Evolutionary conservation across 192 early-diverging fungal species (phyloP), one percentile per base, ranked within the genome.

Genomic region (Gorgonomyces haynaldii): DNA sequence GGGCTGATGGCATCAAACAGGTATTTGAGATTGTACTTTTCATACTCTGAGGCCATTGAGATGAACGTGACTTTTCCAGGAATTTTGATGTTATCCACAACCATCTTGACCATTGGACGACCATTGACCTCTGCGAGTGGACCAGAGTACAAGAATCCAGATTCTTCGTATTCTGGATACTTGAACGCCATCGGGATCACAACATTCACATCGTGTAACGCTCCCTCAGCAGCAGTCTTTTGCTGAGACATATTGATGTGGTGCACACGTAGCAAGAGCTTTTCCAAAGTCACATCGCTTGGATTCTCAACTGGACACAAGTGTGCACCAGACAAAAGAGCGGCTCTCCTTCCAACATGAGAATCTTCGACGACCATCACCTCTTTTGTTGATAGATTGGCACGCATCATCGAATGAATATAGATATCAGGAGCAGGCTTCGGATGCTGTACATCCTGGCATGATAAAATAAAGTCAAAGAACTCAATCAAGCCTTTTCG

Each of bases 261-360:
- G 9, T 34, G 9, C 9, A 34, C n/a, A 9, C 32, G 8, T n/a
- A 34, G 8, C 32, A 34, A 34, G 9, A 34, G n/a, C 32, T 34
- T 34, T 34, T 34, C 32, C 32, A 34, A 34, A 34, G 32, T 34
- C 32, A 34, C 32, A n/a, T 8, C 8, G n/a, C 9, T n/a, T 9
- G 32, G 32, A n/a, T 34, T n/a, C n/a, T 34, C 32, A n/a, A 34
- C 32, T 8, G 32, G 32, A 34, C 32, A 34, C 8, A 34, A n/a
- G n/a, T 34, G 32, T 4, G 39, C 24, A 30, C 47, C 28, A 49
- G 47, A 49, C 9, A 49, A 34, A 6, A 49, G 47, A 44, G 47
- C 47, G 22, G 47, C 28, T 34, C 37, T 49, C 20, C 47, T 27
- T 4, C 47, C 47, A 34, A 49, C 47, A 20, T 49, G 47, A n/a